These are phyloP conservation scores for Spatholobus suberectus DNA, from an alignment of 306 rosid genomes.

Conservation along the genomic window DNA sequence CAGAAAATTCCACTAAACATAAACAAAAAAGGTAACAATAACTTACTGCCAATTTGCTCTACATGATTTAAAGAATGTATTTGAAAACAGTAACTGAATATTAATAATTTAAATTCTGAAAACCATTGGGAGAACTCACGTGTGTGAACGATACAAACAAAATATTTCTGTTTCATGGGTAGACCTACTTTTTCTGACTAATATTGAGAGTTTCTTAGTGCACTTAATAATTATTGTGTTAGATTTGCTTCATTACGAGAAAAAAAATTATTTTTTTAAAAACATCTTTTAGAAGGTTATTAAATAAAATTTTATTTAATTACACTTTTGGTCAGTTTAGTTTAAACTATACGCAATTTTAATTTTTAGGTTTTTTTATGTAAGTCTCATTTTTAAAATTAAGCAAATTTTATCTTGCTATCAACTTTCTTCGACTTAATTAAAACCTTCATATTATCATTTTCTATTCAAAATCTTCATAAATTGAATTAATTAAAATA, in stretches of 20 bases:
- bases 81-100: neutral
- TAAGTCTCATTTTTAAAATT: neutral
- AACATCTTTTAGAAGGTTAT: neutral
- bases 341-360: neutral
- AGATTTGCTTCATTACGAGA: neutral
- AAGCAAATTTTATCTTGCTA: neutral
- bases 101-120: neutral
- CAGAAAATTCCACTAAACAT: conserved; percentile 35
- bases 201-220: neutral
- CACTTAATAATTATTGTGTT: neutral
- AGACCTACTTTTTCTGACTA: neutral
- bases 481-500: neutral
- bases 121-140: neutral
- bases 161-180: neutral
- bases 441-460: neutral
- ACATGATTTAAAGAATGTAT: neutral
- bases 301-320: neutral
- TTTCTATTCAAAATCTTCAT: neutral
- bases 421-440: neutral
- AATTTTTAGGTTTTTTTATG: neutral
- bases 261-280: neutral
- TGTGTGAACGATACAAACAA: neutral
- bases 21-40: conserved; percentile 29
- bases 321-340: neutral
- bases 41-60: conserved; percentile 28